Conservation (phyloP, 2,329 filamentous ascomycete species). For the Fusarium sublunatum region DNA sequence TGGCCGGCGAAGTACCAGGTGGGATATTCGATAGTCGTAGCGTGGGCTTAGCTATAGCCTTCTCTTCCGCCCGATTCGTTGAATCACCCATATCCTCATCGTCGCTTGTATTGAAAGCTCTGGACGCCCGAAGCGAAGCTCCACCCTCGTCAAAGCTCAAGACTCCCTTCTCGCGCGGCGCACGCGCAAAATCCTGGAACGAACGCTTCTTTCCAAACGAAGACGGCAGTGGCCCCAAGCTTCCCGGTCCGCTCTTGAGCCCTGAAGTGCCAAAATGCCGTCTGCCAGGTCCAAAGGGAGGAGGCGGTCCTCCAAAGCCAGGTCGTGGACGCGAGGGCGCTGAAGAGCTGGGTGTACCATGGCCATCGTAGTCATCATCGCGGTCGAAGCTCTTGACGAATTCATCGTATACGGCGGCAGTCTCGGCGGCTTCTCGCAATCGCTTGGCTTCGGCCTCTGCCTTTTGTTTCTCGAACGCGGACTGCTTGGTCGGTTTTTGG, state of each 20-base stretch:
- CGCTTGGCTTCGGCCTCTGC: slow-evolving; percentile 91
- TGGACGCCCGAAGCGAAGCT: slow-evolving; percentile 68
- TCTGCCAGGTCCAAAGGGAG: slow-evolving; percentile 53
- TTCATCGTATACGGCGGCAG: slow-evolving; percentile 85
- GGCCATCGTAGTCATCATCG: slow-evolving; percentile 61
- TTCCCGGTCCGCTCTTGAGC: slow-evolving; percentile 71
- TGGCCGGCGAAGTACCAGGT: slow-evolving; percentile 67
- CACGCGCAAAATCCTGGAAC: slow-evolving; percentile 57
- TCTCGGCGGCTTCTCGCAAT: slow-evolving; percentile 85
- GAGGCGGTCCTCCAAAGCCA: slow-evolving; percentile 46
- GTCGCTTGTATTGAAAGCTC: slow-evolving; percentile 77
- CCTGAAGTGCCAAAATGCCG: slow-evolving; percentile 73
- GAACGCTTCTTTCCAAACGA: slow-evolving; percentile 66
- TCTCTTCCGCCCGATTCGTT: slow-evolving; percentile 62
- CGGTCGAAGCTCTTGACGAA: slow-evolving; percentile 84
- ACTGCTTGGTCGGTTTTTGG: slow-evolving; percentile 83
- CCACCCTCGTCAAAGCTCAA: slow-evolving; percentile 53
- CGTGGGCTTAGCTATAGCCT: slow-evolving; percentile 71
- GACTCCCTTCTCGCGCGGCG: slow-evolving; percentile 41
- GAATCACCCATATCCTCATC: slow-evolving; percentile 63
- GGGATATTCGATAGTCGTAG: slow-evolving; percentile 70
- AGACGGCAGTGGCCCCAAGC: slow-evolving; percentile 64
- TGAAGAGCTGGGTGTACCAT: slow-evolving; percentile 16
- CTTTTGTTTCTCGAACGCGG: slow-evolving; percentile 87
- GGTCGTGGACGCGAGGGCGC: slow-evolving; percentile 40